A percentile compares a stretch with the other conserved stretches of the same genome.
phyloP scores from a whole-genome alignment of 164 flowering plant species.

The Taxillus chinensis region DNA sequence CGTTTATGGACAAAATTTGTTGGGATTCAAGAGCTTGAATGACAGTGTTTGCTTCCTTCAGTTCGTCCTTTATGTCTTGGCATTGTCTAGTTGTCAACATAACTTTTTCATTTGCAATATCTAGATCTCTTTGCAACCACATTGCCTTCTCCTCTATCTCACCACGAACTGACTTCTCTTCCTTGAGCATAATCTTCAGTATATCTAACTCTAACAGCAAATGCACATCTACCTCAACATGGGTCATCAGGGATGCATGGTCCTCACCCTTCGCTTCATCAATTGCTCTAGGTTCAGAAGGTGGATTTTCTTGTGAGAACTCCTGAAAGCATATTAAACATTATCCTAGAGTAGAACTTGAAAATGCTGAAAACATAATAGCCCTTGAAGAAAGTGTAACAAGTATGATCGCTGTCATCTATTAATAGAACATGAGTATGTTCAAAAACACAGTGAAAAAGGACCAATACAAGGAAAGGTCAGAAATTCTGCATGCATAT shows the following conservation, averaged over 20 bases:
- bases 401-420: too few species aligned
- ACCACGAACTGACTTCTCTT: slow-evolving; percentile 48
- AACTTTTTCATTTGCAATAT: slow-evolving; percentile 31
- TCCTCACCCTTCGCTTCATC: slow-evolving; percentile 17
- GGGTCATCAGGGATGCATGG: slow-evolving; percentile 17
- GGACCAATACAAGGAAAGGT: too few species aligned
- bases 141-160: slow-evolving; percentile 38
- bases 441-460: too few species aligned
- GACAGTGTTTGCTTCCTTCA: slow-evolving; percentile 51
- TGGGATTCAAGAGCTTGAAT: slow-evolving; percentile 89
- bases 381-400: too few species aligned
- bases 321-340: slow-evolving; percentile 22
- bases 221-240: slow-evolving; percentile 53
- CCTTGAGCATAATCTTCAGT: slow-evolving; percentile 63
- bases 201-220: slow-evolving; percentile 81
- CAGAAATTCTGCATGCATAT: too few species aligned
- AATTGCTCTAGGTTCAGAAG: slow-evolving; percentile 14
- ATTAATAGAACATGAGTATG: too few species aligned
- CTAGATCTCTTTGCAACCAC: slow-evolving; percentile 36
- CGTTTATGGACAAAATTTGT: slow-evolving; percentile 59
- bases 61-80: slow-evolving; percentile 31
- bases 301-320: slow-evolving; percentile 17
- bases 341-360: slow-evolving; percentile 4
- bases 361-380: neutral
- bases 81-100: slow-evolving; percentile 25